These are phyloP conservation scores for Phialophora macrospora DNA, from an alignment of 2,329 filamentous ascomycete genomes.

Conservation along the genomic window DNA sequence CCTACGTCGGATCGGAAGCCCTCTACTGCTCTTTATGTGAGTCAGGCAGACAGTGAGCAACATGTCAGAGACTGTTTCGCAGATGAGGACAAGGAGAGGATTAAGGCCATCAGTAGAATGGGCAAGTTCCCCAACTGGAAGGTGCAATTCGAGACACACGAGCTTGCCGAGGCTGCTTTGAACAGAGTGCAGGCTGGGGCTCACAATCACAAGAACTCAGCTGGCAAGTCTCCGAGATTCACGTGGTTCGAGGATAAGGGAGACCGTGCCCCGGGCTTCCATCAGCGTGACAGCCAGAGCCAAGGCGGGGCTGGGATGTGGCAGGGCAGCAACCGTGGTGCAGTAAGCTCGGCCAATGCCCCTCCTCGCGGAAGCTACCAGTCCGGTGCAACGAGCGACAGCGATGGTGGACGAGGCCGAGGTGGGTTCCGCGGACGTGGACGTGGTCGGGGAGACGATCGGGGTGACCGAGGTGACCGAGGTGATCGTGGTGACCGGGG, in stretches of 20 bases:
- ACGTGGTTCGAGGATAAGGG: slow-evolving; percentile 73
- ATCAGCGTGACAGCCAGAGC: slow-evolving; percentile 43
- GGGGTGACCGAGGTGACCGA: slow-evolving; percentile 61
- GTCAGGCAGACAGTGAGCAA: slow-evolving; percentile 81
- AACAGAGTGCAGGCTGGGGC: slow-evolving; percentile 70
- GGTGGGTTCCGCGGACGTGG: slow-evolving; percentile 63
- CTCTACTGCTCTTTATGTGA: slow-evolving; percentile 86
- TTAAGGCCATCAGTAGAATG: slow-evolving; percentile 70
- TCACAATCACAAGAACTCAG: slow-evolving; percentile 71
- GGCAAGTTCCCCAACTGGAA: slow-evolving; percentile 80
- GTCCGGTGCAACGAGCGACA: slow-evolving; percentile 79
- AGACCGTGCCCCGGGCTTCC: slow-evolving; percentile 54
- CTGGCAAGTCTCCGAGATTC: slow-evolving; percentile 78
- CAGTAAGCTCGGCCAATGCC: slow-evolving; percentile 64
- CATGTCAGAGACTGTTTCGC: slow-evolving; percentile 80
- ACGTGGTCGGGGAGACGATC: slow-evolving; percentile 59
- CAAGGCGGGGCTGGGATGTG: slow-evolving; percentile 61
- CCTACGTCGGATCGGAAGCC: slow-evolving; percentile 61
- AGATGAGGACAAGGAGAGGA: slow-evolving; percentile 81
- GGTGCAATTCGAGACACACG: slow-evolving; percentile 77
- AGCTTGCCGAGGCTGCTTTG: slow-evolving; percentile 81
- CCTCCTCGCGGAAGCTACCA: slow-evolving; percentile 74
- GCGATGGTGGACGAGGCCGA: slow-evolving; percentile 69
- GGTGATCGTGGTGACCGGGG: slow-evolving; percentile 51
- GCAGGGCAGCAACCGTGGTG: slow-evolving; percentile 64